Base-by-base conservation (phyloP, 2,329 filamentous ascomycete genomes). In the Xylariaceae sp. region DNA sequence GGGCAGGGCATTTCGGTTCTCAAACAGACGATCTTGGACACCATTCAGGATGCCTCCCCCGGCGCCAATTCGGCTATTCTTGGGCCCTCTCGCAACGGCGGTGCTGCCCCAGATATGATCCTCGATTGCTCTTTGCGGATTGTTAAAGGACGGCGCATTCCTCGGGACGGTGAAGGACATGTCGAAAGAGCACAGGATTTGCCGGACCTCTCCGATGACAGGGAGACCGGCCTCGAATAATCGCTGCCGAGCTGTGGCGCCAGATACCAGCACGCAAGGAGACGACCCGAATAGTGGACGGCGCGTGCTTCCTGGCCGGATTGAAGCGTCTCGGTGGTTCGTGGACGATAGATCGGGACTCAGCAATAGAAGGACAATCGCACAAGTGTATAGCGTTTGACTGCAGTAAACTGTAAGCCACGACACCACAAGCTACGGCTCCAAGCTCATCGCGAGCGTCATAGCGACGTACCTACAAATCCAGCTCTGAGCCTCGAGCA, bases 91-190 rank as follows among this genome's bases (percentile, higher is more conserved):
- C 57, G 71, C 67, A 22, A 72, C 72, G 49, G 74, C 72, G 55
- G 75, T 76, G 47, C 76, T 74, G 34, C 78, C 77, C 87, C 87
- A 90, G 55, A 82, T 77, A 56, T 75, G 76, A 69, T 89, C 85
- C 70, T 89, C 86, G 62, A 81, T 70, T 60, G 80, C 72, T 68
- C 85, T 80, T 70, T 86, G 81, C 22, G 84, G 80, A 68, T 82
- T 80, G 58, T 74, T 75, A 67, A 88, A 88, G 63, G 83, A 83
- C 51, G 86, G 86, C n/a, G 85, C 77, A 72, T 87, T 84, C 68
- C 80, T 82, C 15, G 87, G 86, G 36, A 87, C 73, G 46, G 80
- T 75, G 72, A 89, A 90, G 47, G 81, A 74, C 83, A 86, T 86
- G 57, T 77, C 74, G 68, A 64, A 54, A 30, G 59, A 58, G 63